These are phyloP conservation scores for Termitomyces sp. DNA, from an alignment of 768 basidiomycete species.

Conservation along the genomic window DNA sequence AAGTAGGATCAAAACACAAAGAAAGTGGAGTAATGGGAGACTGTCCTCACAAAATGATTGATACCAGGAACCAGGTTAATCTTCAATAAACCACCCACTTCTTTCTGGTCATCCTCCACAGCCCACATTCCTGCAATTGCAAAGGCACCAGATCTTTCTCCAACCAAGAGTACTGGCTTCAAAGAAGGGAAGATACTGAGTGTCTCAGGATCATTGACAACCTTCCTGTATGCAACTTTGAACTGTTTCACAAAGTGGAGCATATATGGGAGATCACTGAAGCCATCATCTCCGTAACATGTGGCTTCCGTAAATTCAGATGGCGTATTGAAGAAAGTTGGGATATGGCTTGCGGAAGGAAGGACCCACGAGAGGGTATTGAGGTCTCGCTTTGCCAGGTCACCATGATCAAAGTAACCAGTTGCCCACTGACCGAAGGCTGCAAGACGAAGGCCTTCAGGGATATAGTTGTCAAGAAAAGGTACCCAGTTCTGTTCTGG, in stretches of 20 bases:
- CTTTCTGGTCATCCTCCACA: slow-evolving; percentile 15
- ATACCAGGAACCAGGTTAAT: slow-evolving; percentile 10
- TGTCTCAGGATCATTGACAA: slow-evolving; percentile 9
- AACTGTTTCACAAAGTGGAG: slow-evolving; percentile 12
- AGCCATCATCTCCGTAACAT: slow-evolving; percentile 7
- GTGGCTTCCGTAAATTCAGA: slow-evolving; percentile 5
- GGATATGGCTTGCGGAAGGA: slow-evolving; percentile 15
- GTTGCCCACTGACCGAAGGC: slow-evolving; percentile 27
- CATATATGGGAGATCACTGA: slow-evolving; percentile 18
- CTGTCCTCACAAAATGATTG: slow-evolving; percentile 21
- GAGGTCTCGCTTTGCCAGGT: slow-evolving; percentile 20
- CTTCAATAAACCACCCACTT: slow-evolving; percentile 7
- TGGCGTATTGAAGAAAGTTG: slow-evolving; percentile 23
- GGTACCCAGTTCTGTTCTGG: slow-evolving; percentile 23
- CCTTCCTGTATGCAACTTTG: slow-evolving; percentile 19
- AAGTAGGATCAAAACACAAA: no score
- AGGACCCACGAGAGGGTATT: slow-evolving; percentile 21
- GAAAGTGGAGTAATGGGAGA: background rate
- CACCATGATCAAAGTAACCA: slow-evolving; percentile 29
- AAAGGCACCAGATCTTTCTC: slow-evolving; percentile 16
- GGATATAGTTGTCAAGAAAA: slow-evolving; percentile 20
- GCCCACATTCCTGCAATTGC: slow-evolving; percentile 18
- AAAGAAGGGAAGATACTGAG: slow-evolving; percentile 14
- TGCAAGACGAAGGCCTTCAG: slow-evolving; percentile 13
- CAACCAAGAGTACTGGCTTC: slow-evolving; percentile 11